Conservation (phyloP, 345 rosid species). For the Reutealis trisperma region DNA sequence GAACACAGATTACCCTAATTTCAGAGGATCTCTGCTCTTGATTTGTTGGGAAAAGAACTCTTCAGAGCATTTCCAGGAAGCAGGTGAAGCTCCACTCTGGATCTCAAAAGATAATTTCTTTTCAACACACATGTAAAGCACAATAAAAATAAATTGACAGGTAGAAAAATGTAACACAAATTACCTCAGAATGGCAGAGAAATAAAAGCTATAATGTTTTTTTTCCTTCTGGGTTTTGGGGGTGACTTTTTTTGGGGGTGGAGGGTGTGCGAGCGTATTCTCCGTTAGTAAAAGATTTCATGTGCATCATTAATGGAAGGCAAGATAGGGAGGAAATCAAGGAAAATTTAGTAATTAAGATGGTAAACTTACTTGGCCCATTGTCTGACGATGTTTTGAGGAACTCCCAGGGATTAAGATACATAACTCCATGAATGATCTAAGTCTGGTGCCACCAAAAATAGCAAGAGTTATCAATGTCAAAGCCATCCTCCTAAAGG, state of each 20-base stretch:
- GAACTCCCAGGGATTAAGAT: constrained; percentile 78
- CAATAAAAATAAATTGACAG: neutral
- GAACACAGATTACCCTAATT: constrained; percentile 58
- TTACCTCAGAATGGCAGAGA: neutral
- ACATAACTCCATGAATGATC: constrained; percentile 90
- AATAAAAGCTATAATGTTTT: too few species aligned
- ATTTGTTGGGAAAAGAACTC: constrained; percentile 73
- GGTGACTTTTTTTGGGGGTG: too few species aligned
- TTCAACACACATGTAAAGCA: neutral
- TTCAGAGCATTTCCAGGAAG: constrained; percentile 97
- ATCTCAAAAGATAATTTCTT: constrained; percentile 13
- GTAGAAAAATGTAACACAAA: neutral
- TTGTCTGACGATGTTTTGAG: constrained; percentile 47
- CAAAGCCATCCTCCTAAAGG: neutral
- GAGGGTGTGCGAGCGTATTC: too few species aligned
- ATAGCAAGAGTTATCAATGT: constrained; percentile 5
- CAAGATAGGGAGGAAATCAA: neutral
- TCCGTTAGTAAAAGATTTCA: too few species aligned
- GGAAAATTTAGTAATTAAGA: constrained; percentile 10
- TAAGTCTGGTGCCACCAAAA: constrained; percentile 55
- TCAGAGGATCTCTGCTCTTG: constrained; percentile 88
- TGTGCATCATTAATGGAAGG: neutral
- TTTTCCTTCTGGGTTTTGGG: too few species aligned
- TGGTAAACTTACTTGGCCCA: constrained; percentile 36
- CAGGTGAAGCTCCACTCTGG: constrained; percentile 74